phyloP scores from a whole-genome alignment of 2,329 filamentous ascomycete species.

The Monosporascus sp. region DNA sequence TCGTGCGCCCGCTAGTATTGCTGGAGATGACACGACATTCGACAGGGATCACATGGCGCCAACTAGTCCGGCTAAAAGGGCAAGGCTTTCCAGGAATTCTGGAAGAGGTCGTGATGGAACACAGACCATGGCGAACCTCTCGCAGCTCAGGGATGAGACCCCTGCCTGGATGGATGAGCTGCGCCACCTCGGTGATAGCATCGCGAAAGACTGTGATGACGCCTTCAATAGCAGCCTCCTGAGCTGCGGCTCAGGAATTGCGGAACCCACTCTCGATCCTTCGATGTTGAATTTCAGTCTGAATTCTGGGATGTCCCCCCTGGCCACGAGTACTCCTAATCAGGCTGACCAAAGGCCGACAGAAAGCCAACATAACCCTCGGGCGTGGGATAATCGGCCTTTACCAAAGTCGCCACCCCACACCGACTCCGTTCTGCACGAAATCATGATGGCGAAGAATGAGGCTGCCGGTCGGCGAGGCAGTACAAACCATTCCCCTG shows the following conservation, averaged over 20 bases:
- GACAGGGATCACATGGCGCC: conserved; percentile 18
- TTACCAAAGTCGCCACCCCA: conserved; percentile 44
- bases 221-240: conserved; percentile 71
- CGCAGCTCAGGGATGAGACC: conserved; percentile 9
- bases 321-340: conserved; percentile 9
- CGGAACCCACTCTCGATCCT: conserved; percentile 5
- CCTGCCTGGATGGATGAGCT: conserved; percentile 64
- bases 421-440: conserved; percentile 20
- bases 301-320: conserved; percentile 2
- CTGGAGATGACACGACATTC: conserved; percentile 22
- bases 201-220: conserved; percentile 87
- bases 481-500: conserved; percentile 5
- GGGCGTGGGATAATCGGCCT: conserved; percentile 42
- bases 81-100: conserved; percentile 4
- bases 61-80: conserved; percentile 14
- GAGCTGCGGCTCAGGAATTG: conserved; percentile 10
- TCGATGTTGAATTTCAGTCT: conserved; percentile 3
- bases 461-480: conserved; percentile 4
- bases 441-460: conserved; percentile 17
- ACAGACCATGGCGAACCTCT: conserved; percentile 20
- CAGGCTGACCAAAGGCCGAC: conserved; percentile 3
- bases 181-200: conserved; percentile 74
- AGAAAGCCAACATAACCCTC: conserved; percentile 5
- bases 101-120: conserved; percentile 9
- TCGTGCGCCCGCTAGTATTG: conserved; percentile 20